Evolutionary conservation across 108 stramenopile genomes (phyloP), one percentile per base, ranked within the genome.

Genomic region (Fragilaria crotonensis): DNA sequence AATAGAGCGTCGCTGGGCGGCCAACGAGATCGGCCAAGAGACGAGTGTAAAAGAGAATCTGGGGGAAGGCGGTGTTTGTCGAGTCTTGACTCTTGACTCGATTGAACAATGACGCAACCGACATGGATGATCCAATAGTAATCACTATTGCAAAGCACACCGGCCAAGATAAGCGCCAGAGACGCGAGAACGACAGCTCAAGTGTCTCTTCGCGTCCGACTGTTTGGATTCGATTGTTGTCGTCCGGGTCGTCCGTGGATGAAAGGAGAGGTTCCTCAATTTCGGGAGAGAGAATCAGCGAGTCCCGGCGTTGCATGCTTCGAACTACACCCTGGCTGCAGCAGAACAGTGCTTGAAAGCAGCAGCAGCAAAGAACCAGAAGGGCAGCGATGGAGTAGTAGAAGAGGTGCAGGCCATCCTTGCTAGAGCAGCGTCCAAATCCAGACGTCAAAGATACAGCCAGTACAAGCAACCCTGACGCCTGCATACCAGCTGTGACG

Each of bases 81-180:
- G 68, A 54, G 53, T 71, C 49, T 11, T 66, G 47, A 14, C 63
- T 73, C 31, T 62, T 45, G 18, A 78, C 72, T 28, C 59, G 36
- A 7, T 63, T 78, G 51, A 78, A 70, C 68, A 72, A 78, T 0
- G 72, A 73, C 9, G 60, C 77, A 22, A 78, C 77, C 9, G 66
- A 41, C 56, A 77, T 66, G 22, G 71, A 72, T 5, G 76, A 59
- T 14, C 56, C 41, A 11, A 77, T 45, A 0, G 71, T 72, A 0
- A 68, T 30, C 23, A 67, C 45, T 31, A 76, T 45, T 19, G 55
- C 55, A 14, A 48, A 49, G 45, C 67, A 67, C n/a, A 49, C 49
- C n/a, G n/a, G 20, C 0, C 50, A 45, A 19, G 57, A 45, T 20
- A 33, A 19, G 25, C 48, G 21, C 55, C 67, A 60, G 7, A 77